Evolutionary conservation across 2,329 filamentous ascomycete species (phyloP).

Genomic region (Furcasterigmium furcatum): DNA sequence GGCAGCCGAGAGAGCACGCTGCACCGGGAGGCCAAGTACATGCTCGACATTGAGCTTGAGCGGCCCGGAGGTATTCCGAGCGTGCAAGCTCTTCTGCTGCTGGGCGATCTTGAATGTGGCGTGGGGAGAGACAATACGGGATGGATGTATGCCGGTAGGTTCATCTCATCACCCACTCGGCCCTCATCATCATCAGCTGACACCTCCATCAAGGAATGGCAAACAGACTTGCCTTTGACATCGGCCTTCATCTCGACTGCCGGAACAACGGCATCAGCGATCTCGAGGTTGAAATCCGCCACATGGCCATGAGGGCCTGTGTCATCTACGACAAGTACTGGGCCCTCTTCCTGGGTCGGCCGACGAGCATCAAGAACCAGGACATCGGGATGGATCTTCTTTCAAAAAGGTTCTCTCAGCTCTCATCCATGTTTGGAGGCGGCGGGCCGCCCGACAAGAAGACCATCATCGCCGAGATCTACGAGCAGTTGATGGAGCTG

Average conservation of each 20-base stretch:
- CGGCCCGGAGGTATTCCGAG: conserved; percentile 47
- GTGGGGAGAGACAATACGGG: conserved; percentile 50
- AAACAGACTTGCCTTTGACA: conserved; percentile 41
- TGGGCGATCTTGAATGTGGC: conserved; percentile 51
- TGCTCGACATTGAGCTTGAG: conserved; percentile 51
- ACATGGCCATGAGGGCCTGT: conserved; percentile 48
- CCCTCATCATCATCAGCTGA: no score
- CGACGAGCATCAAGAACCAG: conserved; percentile 49
- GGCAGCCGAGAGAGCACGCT: conserved; percentile 47
- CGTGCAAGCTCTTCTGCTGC: conserved; percentile 46
- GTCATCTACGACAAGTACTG: conserved; percentile 53
- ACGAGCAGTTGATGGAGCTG: conserved; percentile 50
- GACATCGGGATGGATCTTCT: conserved; percentile 46
- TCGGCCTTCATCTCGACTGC: conserved; percentile 45
- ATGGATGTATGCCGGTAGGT: conserved; percentile 50
- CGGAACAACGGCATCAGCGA: conserved; percentile 37
- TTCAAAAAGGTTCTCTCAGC: conserved; percentile 39
- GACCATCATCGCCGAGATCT: conserved; percentile 32
- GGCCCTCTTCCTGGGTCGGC: conserved; percentile 51
- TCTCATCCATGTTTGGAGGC: conserved; percentile 27
- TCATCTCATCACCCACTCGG: no score
- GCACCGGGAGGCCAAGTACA: conserved; percentile 50
- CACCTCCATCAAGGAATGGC: conserved; percentile 32
- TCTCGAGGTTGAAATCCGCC: conserved; percentile 42
- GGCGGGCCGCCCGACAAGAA: conserved; percentile 20